Base-by-base conservation (phyloP, 1,284 basidiomycete genomes). In the Neonothopanus nambi region DNA sequence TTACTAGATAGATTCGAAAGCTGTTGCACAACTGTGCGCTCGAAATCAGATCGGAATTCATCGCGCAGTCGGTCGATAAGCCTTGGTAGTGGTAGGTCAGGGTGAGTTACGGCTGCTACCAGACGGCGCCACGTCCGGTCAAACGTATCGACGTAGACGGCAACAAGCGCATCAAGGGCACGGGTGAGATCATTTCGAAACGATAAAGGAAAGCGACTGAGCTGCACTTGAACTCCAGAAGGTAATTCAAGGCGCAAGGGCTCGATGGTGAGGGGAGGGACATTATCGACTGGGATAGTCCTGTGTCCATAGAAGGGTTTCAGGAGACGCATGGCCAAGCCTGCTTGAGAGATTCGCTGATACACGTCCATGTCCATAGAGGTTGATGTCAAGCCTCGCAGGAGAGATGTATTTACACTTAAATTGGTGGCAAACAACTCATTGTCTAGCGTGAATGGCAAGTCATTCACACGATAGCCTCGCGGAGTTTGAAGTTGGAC, bases 401-500 rank as follows among this genome's bases (percentile, higher is more conserved):
- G 7, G 37, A 5, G 15, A n/a, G 9, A 9, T 36, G 35, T 36
- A 36, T 36, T 9, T 36, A n/a, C 17, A 8, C 17, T 18, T 40
- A 9, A 30, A n/a, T n/a, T n/a, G n/a, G 30, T 30, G 17, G 24
- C 24, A 13, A 13, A 30, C 21, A 6, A 18, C 15, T 28, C 46
- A 48, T 54, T 54, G 52, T 54, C 48, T 45, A 38, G 23, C 39
- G 11, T 41, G 35, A 26, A 26, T 17, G 30, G 52, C 17, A 15
- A 5, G 3, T 5, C 12, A 20, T 47, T 51, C 49, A n/a, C 49
- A 51, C 49, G 12, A 18, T 42, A 5, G 20, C 11, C 12, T 18
- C 20, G 26, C 26, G 26, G 26, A 28, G 26, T 28, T 28, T 28
- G 11, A 28, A 15, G 28, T n/a, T 1, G 9, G 13, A 51, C 49